phyloP scores from a whole-genome alignment of 1,284 basidiomycete genomes.

The Chondrostereum purpureum region DNA sequence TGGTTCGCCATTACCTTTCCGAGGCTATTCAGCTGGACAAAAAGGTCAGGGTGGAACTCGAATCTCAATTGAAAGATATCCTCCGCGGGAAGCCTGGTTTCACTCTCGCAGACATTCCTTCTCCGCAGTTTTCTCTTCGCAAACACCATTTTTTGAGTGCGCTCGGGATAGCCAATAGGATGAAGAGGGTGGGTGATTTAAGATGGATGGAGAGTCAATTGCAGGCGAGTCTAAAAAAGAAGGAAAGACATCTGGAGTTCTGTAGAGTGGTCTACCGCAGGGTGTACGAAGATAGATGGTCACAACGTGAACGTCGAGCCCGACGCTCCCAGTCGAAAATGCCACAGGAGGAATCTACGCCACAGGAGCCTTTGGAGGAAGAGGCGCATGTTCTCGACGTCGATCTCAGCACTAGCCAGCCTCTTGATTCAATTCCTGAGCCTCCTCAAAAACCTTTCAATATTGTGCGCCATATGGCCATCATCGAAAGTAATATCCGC shows the following conservation, averaged over 20 bases:
- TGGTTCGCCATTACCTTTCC: constrained; percentile 67
- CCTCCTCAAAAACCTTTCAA: constrained; percentile 38
- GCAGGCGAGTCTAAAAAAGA: constrained; percentile 34
- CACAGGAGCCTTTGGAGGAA: not conserved
- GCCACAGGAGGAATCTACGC: not conserved
- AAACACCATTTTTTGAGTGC: constrained; percentile 49
- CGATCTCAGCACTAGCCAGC: constrained; percentile 27
- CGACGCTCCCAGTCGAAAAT: not conserved
- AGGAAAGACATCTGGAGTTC: constrained; percentile 38
- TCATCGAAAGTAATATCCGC: constrained; percentile 47
- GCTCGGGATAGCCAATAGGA: constrained; percentile 47
- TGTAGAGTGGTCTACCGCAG: constrained; percentile 28
- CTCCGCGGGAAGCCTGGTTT: constrained; percentile 1
- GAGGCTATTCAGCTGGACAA: constrained; percentile 49
- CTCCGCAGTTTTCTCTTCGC: constrained; percentile 49
- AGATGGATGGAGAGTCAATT: constrained; percentile 48
- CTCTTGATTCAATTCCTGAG: constrained; percentile 15
- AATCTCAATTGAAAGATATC: constrained; percentile 11
- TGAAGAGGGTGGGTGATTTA: constrained; percentile 49
- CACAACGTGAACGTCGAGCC: too few relatives aligned
- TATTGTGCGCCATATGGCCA: constrained; percentile 44
- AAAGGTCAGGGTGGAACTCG: constrained; percentile 18
- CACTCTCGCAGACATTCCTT: constrained; percentile 27
- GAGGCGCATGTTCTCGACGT: constrained; percentile 17
- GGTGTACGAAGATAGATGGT: too few relatives aligned